Base-by-base conservation (phyloP, 2,329 filamentous ascomycete species). In the Microdochium nivale region DNA sequence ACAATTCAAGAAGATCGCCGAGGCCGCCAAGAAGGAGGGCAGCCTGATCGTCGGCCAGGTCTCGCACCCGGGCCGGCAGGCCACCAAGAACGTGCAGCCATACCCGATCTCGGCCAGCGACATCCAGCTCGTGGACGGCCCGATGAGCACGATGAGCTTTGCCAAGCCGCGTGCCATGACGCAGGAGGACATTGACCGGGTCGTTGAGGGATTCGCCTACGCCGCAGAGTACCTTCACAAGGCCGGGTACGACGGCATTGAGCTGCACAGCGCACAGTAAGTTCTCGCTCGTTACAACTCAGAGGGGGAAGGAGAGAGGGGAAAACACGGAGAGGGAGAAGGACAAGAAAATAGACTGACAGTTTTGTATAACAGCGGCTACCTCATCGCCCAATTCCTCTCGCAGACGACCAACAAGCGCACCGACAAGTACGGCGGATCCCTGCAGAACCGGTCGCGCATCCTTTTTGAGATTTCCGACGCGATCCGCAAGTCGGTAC, bases 1-100 rank as follows among this genome's bases (percentile, higher is more conserved):
- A 27, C 69, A 67, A 0, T 81, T 83, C 68, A 71, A 71, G 57
- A 70, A 72, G 49, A 54, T 82, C 54, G 79, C 78, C 2, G 65
- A 67, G 4, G 67, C 62, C 8, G 67, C 69, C 16, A 84, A 80
- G 65, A 70, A 69, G 50, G 65, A 79, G 19, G 79, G 77, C 21
- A 76, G 70, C 47, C 67, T 85, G 14, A 70, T 82, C n/a, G 67
- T 86, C 13, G 77, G 70, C 2, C 83, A 87, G 61, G 70, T 87
- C 53, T 77, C 72, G 53, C 83, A 87, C 61, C 80, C 83, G 0
- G 83, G 84, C 13, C 71, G 82, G 0, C 81, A 86, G 61, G 64
- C 64, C 19, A 23, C 60, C 8, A 57, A 57, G 8, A 53, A 53
- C 1, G 54, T 73, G 13, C 65, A 71, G 52, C 58, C 61, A 43